Conservation (phyloP, 805 yeast species). For the Candida glaebosa region DNA sequence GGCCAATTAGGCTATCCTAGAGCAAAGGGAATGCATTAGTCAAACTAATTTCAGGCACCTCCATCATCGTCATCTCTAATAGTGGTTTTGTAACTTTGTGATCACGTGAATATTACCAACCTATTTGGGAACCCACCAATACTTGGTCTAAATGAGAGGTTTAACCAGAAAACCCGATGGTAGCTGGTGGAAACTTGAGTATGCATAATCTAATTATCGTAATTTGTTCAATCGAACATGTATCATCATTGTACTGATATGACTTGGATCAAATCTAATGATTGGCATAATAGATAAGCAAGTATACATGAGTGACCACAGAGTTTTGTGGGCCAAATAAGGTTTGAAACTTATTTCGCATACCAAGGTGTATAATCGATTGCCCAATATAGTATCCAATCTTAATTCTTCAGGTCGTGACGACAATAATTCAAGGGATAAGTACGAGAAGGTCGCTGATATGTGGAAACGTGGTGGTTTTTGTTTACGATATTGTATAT, state of each 20-base stretch:
- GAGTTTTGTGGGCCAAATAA: neutral
- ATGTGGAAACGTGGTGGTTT: too few species aligned
- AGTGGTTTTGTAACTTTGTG: neutral
- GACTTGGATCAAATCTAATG: too few species aligned
- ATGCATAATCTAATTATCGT: too few species aligned
- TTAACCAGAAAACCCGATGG: too few species aligned
- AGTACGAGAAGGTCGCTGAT: too few species aligned
- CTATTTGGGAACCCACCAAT: neutral
- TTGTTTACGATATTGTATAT: neutral
- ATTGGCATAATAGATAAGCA: too few species aligned
- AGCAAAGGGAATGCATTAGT: neutral
- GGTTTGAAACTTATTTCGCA: neutral
- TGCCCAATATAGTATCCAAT: neutral
- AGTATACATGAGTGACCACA: too few species aligned
- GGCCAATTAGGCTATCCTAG: too few species aligned
- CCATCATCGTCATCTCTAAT: neutral
- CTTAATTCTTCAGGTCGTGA: neutral
- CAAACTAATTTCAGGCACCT: neutral
- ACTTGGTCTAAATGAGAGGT: neutral
- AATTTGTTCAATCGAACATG: too few species aligned
- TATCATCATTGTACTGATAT: too few species aligned
- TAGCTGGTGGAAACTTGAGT: too few species aligned
- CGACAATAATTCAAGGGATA: neutral
- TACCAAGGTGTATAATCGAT: neutral
- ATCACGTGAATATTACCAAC: conserved; percentile 4